A percentile compares a stretch with the other conserved stretches of the same genome.
Conservation (phyloP, 768 basidiomycete genomes). For the Rhizopogon roseolus region DNA sequence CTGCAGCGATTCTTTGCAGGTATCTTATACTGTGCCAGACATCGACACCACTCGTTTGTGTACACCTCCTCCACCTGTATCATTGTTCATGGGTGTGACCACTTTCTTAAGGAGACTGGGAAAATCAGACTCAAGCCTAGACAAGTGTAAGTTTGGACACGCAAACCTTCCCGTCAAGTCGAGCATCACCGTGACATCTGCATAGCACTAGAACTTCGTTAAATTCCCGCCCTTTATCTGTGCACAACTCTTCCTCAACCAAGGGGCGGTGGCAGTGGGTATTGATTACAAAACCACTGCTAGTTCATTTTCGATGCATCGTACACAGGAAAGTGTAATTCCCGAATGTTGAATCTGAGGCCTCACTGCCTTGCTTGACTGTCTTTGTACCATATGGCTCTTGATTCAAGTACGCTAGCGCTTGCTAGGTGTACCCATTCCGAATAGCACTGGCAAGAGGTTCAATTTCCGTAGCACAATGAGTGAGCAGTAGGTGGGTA, state of each 20-base stretch:
- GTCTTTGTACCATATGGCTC: slow-evolving; percentile 86
- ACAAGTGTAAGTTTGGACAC: background rate
- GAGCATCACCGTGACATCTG: too few species aligned
- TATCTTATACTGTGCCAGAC: background rate
- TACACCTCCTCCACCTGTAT: slow-evolving; percentile 97
- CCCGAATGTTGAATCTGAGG: slow-evolving; percentile 74
- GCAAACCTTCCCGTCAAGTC: too few species aligned
- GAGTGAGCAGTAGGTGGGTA: too few species aligned
- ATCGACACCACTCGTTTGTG: slow-evolving; percentile 60
- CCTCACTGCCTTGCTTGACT: slow-evolving; percentile 83
- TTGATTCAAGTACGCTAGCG: slow-evolving; percentile 31
- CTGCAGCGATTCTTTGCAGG: slow-evolving; percentile 16
- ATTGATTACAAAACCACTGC: too few species aligned
- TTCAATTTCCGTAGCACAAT: too few species aligned
- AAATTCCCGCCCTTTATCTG: slow-evolving; percentile 64
- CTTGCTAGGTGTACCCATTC: too few species aligned
- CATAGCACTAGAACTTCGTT: slow-evolving; percentile 85
- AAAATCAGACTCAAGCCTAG: slow-evolving; percentile 5
- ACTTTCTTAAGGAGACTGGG: slow-evolving; percentile 58
- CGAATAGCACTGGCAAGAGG: too few species aligned
- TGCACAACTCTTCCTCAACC: slow-evolving; percentile 28
- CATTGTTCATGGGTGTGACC: slow-evolving; percentile 88
- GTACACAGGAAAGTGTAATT: slow-evolving; percentile 84
- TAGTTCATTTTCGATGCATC: slow-evolving; percentile 52
- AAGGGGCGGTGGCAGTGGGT: too few species aligned